Evolutionary conservation across 2,329 filamentous ascomycete genomes (phyloP).

Genomic region (Pyrenophora tritici-repentis): DNA sequence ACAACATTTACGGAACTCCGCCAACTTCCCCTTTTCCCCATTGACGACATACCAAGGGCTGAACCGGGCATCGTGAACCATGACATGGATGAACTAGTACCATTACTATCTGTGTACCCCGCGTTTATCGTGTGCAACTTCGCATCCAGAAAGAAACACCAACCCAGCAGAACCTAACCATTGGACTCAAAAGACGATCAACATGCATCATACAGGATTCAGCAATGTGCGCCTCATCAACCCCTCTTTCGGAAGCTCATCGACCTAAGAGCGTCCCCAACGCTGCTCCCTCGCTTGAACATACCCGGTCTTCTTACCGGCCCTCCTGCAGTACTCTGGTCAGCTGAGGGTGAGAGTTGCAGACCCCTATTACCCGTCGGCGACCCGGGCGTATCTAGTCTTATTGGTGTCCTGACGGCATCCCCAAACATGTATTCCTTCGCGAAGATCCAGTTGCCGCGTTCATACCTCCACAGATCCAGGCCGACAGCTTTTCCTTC

Average conservation of each 20-base stretch:
- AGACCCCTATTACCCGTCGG: conserved; percentile 1
- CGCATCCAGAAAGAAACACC: no score
- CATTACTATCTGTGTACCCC: no score
- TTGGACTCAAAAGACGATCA: no score
- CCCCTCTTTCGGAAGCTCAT: conserved; percentile 22
- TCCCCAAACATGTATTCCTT: conserved; percentile 44
- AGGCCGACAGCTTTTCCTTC: conserved; percentile 47
- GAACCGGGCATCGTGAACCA: no score
- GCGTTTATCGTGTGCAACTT: no score
- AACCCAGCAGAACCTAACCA: no score
- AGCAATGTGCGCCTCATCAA: conserved; percentile 2
- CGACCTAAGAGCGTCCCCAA: conserved; percentile 17
- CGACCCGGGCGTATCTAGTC: neutral
- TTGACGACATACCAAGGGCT: no score
- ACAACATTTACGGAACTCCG: no score
- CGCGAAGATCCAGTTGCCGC: conserved; percentile 49
- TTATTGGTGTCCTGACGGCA: neutral
- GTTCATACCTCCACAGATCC: conserved; percentile 51
- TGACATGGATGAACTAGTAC: no score
- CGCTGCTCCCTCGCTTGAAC: conserved; percentile 23
- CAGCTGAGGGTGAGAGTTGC: conserved; percentile 1
- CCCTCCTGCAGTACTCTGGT: conserved; percentile 3
- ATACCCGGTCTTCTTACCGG: conserved; percentile 17
- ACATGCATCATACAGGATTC: neutral
- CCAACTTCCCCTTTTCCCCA: no score